These are phyloP conservation scores for Zea luxurians DNA, from an alignment of 176 grass and related monocot genomes.

Conservation along the genomic window DNA sequence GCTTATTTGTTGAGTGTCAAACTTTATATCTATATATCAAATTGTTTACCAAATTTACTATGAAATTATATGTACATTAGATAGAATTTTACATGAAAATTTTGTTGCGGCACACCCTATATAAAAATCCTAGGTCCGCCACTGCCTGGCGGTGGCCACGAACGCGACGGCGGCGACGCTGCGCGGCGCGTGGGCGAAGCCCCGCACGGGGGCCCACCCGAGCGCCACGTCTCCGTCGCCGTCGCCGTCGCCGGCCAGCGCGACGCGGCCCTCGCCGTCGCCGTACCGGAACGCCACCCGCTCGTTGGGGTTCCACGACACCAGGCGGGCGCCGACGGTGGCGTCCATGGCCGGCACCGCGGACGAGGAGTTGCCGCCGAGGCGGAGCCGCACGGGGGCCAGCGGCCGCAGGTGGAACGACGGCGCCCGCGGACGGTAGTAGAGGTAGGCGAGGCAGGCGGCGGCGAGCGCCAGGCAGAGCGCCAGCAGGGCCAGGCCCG, in stretches of 20 bases:
- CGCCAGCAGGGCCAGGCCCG: conserved; percentile 36
- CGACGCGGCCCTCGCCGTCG: conserved; percentile 54
- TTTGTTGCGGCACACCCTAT: too few species aligned
- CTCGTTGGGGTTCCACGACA: conserved; percentile 73
- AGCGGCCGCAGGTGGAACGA: conserved; percentile 71
- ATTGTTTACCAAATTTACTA: too few species aligned
- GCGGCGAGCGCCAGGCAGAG: conserved; percentile 54
- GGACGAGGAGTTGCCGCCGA: conserved; percentile 27
- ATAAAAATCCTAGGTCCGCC: too few species aligned
- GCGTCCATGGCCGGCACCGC: conserved; percentile 40
- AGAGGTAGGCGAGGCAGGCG: conserved; percentile 73
- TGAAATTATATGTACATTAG: too few species aligned
- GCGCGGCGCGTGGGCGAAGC: conserved; percentile 52
- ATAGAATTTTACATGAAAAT: too few species aligned
- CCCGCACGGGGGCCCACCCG: conserved; percentile 46
- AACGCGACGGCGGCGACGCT: conserved; percentile 47
- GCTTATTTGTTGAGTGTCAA: too few species aligned
- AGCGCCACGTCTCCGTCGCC: conserved; percentile 62
- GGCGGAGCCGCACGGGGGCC: conserved; percentile 44
- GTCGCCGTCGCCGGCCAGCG: conserved; percentile 33
- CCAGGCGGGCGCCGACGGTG: conserved; percentile 32
- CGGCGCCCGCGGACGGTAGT: conserved; percentile 69
- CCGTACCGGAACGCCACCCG: conserved; percentile 63
- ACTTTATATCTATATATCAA: too few species aligned
- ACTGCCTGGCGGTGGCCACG: conserved; percentile 41